Evolutionary conservation across 768 basidiomycete genomes (phyloP).

Genomic region (Gelatoporia subvermispora): DNA sequence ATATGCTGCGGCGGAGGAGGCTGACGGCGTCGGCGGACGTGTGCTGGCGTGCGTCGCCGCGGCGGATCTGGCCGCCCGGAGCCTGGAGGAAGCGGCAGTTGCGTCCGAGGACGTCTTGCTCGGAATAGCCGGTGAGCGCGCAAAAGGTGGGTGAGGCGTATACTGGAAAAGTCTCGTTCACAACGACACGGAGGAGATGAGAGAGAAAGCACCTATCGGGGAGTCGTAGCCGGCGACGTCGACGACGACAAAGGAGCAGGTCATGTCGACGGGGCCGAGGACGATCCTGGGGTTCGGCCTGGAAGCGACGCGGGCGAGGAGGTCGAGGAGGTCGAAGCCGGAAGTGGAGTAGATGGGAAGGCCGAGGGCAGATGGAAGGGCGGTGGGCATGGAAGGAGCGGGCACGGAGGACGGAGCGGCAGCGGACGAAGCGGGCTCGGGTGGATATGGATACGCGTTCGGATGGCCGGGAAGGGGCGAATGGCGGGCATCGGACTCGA

Average conservation of each 20-base stretch:
- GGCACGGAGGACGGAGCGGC: slow-evolving; percentile 1
- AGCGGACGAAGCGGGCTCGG: background rate
- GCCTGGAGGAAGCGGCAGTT: slow-evolving; percentile 92
- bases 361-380: slow-evolving; percentile 21
- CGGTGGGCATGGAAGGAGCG: slow-evolving; percentile 10
- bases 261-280: slow-evolving; percentile 89
- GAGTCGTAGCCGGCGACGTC: slow-evolving; percentile 78
- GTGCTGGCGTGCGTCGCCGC: slow-evolving; percentile 50
- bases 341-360: slow-evolving; percentile 81
- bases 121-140: slow-evolving; percentile 67
- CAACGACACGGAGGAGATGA: background rate
- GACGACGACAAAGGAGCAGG: slow-evolving; percentile 87
- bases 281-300: slow-evolving; percentile 70
- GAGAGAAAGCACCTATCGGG: slow-evolving; percentile 46
- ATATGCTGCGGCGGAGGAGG: slow-evolving; percentile 59
- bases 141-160: slow-evolving; percentile 87
- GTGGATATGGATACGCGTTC: background rate
- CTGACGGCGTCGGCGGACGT: slow-evolving; percentile 65
- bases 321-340: slow-evolving; percentile 85
- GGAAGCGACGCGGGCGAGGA: slow-evolving; percentile 72
- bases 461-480: slow-evolving; percentile 5
- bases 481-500: background rate
- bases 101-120: slow-evolving; percentile 74
- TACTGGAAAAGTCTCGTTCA: slow-evolving; percentile 30
- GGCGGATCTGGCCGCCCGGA: slow-evolving; percentile 54